These are phyloP conservation scores for barley (Hordeum vulgare) DNA, from an alignment of 176 grass and related monocot species.

Conservation along the genomic window DNA sequence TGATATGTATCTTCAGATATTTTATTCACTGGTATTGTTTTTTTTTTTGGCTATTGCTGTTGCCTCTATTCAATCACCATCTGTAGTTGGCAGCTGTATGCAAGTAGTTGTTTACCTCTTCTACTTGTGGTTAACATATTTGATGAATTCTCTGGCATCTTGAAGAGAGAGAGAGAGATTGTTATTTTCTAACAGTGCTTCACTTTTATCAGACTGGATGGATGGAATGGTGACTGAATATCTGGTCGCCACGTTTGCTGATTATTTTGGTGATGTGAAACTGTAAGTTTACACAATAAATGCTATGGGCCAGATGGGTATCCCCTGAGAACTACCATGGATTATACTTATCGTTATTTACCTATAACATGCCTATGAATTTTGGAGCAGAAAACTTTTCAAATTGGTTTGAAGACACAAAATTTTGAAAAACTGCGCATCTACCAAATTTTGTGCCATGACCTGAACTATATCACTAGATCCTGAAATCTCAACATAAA, in stretches of 20 bases:
- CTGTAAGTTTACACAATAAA: slow-evolving; percentile 49
- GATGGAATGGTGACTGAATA: slow-evolving; percentile 89
- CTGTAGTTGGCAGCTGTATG: slow-evolving; percentile 4
- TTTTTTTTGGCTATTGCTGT: neutral
- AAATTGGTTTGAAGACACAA: neutral
- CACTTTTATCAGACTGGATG: slow-evolving; percentile 63
- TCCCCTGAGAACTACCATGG: neutral
- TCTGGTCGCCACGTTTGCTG: slow-evolving; percentile 81
- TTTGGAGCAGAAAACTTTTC: too few species aligned
- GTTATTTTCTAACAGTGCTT: slow-evolving; percentile 14
- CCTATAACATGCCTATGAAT: neutral
- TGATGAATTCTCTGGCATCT: neutral
- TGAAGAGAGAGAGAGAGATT: slow-evolving; percentile 2
- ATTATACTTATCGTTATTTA: slow-evolving; percentile 13
- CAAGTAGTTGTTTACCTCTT: slow-evolving; percentile 16
- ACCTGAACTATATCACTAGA: neutral
- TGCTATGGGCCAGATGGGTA: neutral
- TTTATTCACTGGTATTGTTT: neutral
- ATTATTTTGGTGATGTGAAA: slow-evolving; percentile 98
- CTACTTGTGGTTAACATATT: slow-evolving; percentile 4
- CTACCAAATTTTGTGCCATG: slow-evolving; percentile 1
- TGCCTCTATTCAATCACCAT: neutral
- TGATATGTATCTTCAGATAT: neutral
- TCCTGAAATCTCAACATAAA: slow-evolving; percentile 12
- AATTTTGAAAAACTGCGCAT: neutral